Percentiles rank a stretch among this genome's conserved stretches.
Conservation (phyloP, 176 grass and related monocot genomes). For the Oryza meridionalis region DNA sequence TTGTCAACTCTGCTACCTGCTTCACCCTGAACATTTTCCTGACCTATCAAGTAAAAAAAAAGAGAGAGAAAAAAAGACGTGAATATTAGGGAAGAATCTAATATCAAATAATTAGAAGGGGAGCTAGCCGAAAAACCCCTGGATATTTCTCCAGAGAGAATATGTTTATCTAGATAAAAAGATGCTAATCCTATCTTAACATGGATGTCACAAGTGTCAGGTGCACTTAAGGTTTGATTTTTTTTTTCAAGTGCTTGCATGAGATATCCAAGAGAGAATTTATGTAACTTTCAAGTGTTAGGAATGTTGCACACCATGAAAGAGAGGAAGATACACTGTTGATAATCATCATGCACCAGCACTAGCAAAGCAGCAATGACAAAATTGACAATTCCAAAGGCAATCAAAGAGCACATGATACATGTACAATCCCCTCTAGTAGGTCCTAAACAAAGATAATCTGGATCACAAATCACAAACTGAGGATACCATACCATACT, state of each 20-base stretch:
- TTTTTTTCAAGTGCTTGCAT: not conserved
- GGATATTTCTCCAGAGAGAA: not conserved
- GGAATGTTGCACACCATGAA: not conserved
- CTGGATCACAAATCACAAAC: not conserved
- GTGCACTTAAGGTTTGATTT: not conserved
- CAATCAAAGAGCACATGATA: not conserved
- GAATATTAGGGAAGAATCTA: no score
- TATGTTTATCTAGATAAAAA: not conserved
- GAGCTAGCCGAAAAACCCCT: no score
- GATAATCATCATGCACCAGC: not conserved
- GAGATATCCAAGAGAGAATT: not conserved
- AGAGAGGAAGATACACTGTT: not conserved
- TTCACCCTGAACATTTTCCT: not conserved
- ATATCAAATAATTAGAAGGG: no score
- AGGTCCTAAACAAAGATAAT: not conserved
- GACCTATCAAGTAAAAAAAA: not conserved
- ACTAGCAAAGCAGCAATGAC: not conserved
- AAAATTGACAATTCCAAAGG: not conserved
- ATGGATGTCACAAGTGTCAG: not conserved
- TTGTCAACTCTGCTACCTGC: not conserved
- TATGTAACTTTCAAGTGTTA: not conserved
- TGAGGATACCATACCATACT: not conserved
- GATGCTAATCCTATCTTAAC: not conserved
- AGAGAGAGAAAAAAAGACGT: not conserved
- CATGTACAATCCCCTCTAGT: not conserved